Evolutionary conservation across 1,139 yeast species (phyloP), one percentile per base, ranked within the genome.

Genomic region (Eremothecium coryli): DNA sequence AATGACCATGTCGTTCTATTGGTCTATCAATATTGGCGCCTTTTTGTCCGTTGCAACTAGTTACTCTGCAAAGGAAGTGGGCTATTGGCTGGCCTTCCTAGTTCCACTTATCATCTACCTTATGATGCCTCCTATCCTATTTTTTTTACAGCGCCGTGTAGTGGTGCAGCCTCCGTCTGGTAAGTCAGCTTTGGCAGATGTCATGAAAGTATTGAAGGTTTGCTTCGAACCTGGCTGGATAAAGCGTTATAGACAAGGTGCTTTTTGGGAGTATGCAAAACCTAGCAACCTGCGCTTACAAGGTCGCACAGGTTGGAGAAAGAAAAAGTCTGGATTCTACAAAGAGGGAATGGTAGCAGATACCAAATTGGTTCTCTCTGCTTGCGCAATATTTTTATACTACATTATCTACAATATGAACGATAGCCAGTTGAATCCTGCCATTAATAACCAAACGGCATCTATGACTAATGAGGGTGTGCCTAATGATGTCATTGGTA

Each of bases 21-120:
- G 84, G 71, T 70, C 82, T 52, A 79, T 84, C 56, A 85, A 85
- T 56, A 62, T 81, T 46, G 95, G 95, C 36, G 76, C 93, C 7
- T 69, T 84, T 48, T 70, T 82, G 41, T 79, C 82, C 40, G 68
- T 84, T 43, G 86, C 88, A 28, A 80, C 93, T 17, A 76, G 90
- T 5, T 77, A 79, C 52, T 61, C 76, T 49, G 90, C 79, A 46
- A 67, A 77, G 54, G 60, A 71, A 42, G 66, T 76, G 43, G 93
- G 88, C 29, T 82, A 72, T 62, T 82, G 88, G 88, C 69, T 77
- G 26, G 90, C 88, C 2, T 82, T 66, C 60, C 62, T 77, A 45
- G 57, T 73, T 26, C 81, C 82, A 29, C 69, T 71, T 36, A 48
- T 71, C 32, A 49, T 73, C 33, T 74, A 73, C 50, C 46, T 70